Evolutionary conservation across 2,329 filamentous ascomycete species (phyloP), one percentile per base, ranked within the genome.

Genomic region (Stenocarpella maydis): DNA sequence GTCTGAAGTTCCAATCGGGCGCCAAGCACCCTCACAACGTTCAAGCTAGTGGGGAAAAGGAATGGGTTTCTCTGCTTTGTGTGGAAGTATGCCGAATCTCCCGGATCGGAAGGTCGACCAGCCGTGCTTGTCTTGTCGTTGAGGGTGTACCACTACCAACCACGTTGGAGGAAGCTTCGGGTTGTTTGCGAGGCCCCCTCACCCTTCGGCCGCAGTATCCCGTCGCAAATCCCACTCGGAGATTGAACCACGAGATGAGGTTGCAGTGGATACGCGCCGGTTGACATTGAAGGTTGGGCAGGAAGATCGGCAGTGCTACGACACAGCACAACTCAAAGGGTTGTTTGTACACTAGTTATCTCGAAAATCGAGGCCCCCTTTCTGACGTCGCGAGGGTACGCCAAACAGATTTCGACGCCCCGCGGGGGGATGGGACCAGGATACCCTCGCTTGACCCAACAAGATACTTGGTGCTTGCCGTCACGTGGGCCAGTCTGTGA

Each of bases 241-340:
- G 49, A 55, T 55, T 47, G 49, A 54, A 67, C 50, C 67, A 58
- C 39, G 52, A 66, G 52, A 52, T 43, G 50, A 68, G 55, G 66
- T 68, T 63, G 47, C 54, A 53, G 45, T 63, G 45, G 45, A 49
- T 41, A 63, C 43, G 4, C 49, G 37, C 50, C 19, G 66, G 24
- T 53, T 21, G 54, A 49, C n/a, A 24, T 31, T 47, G 45, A 26
- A 43, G 50, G 55, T 70, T 68, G 69, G 69, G 69, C 69, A 65
- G 55, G 65, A 65, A 70, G 69, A 70, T 70, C 69, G 58, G 61
- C 69, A 58, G 43, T 39, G 41, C n/a, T 39, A 28, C 41, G 58
- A 37, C 58, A 28, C 21, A 37, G 43, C 28, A n/a, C 58, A 63
- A 37, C 43, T 63, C 58, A 49, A 28, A 63, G 41, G 24, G 43